Evolutionary conservation across 2,329 filamentous ascomycete genomes (phyloP).

Genomic region (Penicillium vulpinum): DNA sequence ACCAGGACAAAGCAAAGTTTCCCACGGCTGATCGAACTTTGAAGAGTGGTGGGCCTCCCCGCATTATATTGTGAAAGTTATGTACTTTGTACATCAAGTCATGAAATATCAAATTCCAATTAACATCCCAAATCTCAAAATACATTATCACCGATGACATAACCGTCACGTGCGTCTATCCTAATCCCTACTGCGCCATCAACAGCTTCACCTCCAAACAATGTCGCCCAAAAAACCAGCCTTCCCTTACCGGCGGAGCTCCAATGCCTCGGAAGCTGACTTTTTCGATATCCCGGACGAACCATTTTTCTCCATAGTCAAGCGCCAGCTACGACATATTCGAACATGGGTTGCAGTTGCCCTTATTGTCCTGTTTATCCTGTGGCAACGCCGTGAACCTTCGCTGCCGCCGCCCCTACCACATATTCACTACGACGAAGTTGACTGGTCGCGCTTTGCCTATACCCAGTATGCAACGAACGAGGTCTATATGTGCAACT

Average conservation of each 20-base stretch:
- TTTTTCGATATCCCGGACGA: slow-evolving; percentile 42
- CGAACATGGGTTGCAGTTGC: slow-evolving; percentile 33
- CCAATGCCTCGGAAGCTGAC: slow-evolving; percentile 34
- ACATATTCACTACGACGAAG: slow-evolving; percentile 33
- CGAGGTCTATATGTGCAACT: slow-evolving; percentile 45
- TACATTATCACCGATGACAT: neutral
- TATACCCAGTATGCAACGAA: slow-evolving; percentile 47
- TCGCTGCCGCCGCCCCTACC: slow-evolving; percentile 21
- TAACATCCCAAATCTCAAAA: neutral
- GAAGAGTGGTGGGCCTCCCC: neutral
- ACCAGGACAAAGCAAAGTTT: neutral
- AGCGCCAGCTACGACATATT: slow-evolving; percentile 34
- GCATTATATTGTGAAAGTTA: no score
- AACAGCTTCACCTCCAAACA: slow-evolving; percentile 4
- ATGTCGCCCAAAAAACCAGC: slow-evolving; percentile 15
- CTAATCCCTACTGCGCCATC: neutral
- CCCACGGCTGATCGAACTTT: neutral
- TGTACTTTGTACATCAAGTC: no score
- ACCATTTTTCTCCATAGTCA: slow-evolving; percentile 27
- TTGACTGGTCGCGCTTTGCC: slow-evolving; percentile 47
- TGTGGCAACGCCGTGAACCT: slow-evolving; percentile 26
- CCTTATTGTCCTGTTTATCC: slow-evolving; percentile 26
- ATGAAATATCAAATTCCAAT: neutral
- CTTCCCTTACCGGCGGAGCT: slow-evolving; percentile 32
- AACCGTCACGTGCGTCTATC: slow-evolving; percentile 2